Conservation (phyloP, 1,284 basidiomycete species). For the Chalciporus piperatoides region DNA sequence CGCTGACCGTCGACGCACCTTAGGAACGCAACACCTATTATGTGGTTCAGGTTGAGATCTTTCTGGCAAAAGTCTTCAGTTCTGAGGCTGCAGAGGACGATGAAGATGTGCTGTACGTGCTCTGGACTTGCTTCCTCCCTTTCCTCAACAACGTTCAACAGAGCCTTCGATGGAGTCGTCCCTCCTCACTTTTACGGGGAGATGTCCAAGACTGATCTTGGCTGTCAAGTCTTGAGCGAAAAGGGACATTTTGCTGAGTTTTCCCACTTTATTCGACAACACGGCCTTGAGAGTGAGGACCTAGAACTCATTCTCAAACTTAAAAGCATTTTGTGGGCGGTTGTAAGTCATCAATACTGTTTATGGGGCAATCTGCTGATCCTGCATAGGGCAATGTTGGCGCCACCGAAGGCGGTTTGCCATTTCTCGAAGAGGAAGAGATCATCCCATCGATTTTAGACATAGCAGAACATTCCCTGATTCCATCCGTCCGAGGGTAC, state of each 20-base stretch:
- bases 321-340: conserved; percentile 96
- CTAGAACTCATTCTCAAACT: conserved; percentile 80
- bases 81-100: conserved; percentile 57
- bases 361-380: not conserved
- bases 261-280: conserved; percentile 83
- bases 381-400: conserved; percentile 84
- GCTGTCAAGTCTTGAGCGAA: conserved; percentile 85
- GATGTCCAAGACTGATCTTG: conserved; percentile 93
- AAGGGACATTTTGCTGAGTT: conserved; percentile 93
- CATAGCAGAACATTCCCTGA: conserved; percentile 85
- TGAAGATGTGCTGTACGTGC: conserved; percentile 57
- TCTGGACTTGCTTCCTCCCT: not conserved
- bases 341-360: conserved; percentile 54
- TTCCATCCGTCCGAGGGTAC: conserved; percentile 92
- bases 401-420: conserved; percentile 84
- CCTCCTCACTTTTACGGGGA: conserved; percentile 98
- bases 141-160: conserved; percentile 26
- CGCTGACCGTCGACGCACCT: conserved; percentile 9
- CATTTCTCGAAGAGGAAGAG: conserved; percentile 92
- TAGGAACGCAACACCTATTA: conserved; percentile 87
- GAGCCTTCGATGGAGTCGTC: conserved; percentile 81
- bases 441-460: conserved; percentile 87
- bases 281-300: conserved; percentile 84
- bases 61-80: conserved; percentile 73
- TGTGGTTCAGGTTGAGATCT: conserved; percentile 84